Evolutionary conservation across 2,329 filamentous ascomycete species (phyloP), one percentile per base, ranked within the genome.

Genomic region (Helotiales sp.): DNA sequence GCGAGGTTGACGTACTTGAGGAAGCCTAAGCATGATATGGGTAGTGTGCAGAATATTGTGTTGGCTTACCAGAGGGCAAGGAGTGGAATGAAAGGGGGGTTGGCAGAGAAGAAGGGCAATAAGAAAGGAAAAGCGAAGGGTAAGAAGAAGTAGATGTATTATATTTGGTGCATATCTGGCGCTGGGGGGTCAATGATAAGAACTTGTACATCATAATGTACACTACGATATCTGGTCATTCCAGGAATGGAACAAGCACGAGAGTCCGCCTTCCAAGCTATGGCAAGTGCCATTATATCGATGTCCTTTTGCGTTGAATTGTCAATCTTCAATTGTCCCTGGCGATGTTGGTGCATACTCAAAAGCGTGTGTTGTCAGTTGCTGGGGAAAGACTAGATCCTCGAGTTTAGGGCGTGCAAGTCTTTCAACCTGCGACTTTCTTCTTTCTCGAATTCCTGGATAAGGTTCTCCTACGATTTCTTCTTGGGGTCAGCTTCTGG

Each of bases 1-100:
- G 93, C 93, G 25, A 82, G 91, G 66, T 79, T 99, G 74, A 96
- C 90, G 69, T 98, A 93, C 75, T 89, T 99, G 89, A 84, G 93
- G 71, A 80, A 93, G 79, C 85, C 90, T 58, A 89, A 87, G 76
- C 92, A 96, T 75, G 92, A 96, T 75, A 85, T 91, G 76, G 90
- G 92, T 61, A 91, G 85, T 68, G 90, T 96, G 63, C 90, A 96
- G 73, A 85, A 89, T 65, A 80, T 93, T 69, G 91, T 96, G 57
- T 77, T 81, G 67, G 81, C 83, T 64, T 92, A 87, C 70, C 74
- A 84, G 68, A 78, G 80, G 70, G 74, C 80, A 68, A 80, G 80
- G 69, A 74, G 75, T 57, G 76, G 74, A 42, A 64, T 81, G 63
- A 73, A 72, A 30, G 63, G 64, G 15, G 61, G 55, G 17, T 55